These are phyloP conservation scores for Amanita fuliginea DNA, from an alignment of 768 basidiomycete genomes.

Conservation along the genomic window DNA sequence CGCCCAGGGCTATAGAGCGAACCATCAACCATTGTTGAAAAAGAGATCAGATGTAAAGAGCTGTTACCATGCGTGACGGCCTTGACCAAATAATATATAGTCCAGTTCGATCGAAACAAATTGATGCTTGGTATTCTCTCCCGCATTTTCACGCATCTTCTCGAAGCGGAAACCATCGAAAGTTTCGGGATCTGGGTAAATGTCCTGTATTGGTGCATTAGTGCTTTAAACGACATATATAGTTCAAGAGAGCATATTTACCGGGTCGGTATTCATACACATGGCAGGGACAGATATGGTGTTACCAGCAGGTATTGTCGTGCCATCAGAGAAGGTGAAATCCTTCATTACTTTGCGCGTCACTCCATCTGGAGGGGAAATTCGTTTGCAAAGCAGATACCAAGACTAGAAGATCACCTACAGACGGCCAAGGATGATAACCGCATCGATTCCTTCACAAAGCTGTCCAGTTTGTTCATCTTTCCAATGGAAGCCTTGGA, in stretches of 20 bases:
- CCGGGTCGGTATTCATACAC: constrained; percentile 8
- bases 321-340: constrained; percentile 23
- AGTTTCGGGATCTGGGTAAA: constrained; percentile 21
- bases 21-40: not conserved
- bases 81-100: constrained; percentile 23
- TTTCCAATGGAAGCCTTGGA: constrained; percentile 22
- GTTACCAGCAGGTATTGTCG: constrained; percentile 16
- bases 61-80: constrained; percentile 12
- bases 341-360: constrained; percentile 24
- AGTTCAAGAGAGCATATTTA: not conserved
- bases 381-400: constrained; percentile 15
- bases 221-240: not conserved
- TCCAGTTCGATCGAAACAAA: constrained; percentile 15
- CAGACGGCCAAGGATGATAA: constrained; percentile 13
- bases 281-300: constrained; percentile 7
- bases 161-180: constrained; percentile 34
- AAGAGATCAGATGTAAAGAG: not conserved
- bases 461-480: constrained; percentile 34
- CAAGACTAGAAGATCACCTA: constrained; percentile 1
- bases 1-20: constrained; percentile 17
- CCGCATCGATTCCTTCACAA: constrained; percentile 28
- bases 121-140: constrained; percentile 18
- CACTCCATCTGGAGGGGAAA: constrained; percentile 11
- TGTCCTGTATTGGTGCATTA: constrained; percentile 5
- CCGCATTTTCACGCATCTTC: constrained; percentile 17